A percentile compares a stretch with the other conserved stretches of the same genome.
These are phyloP conservation scores for Pseudocercospora musae DNA, from an alignment of 2,329 filamentous ascomycete genomes.

Conservation along the genomic window DNA sequence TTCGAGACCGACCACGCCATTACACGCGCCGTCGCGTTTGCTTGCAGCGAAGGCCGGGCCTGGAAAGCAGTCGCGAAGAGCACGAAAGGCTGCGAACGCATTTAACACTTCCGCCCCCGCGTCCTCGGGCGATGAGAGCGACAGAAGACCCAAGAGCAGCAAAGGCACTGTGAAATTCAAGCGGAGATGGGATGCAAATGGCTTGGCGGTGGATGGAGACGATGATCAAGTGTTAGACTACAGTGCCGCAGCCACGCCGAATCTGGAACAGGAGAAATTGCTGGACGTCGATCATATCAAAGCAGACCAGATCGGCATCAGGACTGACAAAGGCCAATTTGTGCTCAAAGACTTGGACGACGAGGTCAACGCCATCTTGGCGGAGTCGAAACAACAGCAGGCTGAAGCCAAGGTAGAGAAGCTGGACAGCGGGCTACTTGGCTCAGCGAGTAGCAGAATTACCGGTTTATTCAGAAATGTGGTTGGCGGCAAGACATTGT, in stretches of 20 bases:
- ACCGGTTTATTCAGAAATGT: slow-evolving; percentile 90
- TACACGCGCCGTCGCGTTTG: slow-evolving; percentile 55
- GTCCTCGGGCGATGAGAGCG: slow-evolving; percentile 81
- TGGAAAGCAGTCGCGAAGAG: slow-evolving; percentile 75
- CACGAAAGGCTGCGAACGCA: slow-evolving; percentile 63
- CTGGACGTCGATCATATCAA: slow-evolving; percentile 69
- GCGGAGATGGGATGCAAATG: slow-evolving; percentile 88
- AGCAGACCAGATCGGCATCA: slow-evolving; percentile 77
- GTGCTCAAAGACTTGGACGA: slow-evolving; percentile 90
- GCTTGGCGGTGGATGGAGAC: slow-evolving; percentile 77
- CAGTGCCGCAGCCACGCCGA: slow-evolving; percentile 60
- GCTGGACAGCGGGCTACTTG: slow-evolving; percentile 69
- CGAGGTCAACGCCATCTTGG: slow-evolving; percentile 85
- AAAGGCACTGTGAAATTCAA: slow-evolving; percentile 71
- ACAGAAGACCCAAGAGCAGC: slow-evolving; percentile 49
- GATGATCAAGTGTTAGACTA: slow-evolving; percentile 82
- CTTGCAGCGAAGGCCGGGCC: slow-evolving; percentile 72
- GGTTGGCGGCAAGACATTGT: slow-evolving; percentile 88
- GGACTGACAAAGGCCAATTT: slow-evolving; percentile 85
- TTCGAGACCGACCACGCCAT: slow-evolving; percentile 76
- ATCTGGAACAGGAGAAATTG: slow-evolving; percentile 50
- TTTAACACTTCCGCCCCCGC: slow-evolving; percentile 53
- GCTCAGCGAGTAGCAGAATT: slow-evolving; percentile 76
- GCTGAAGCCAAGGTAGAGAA: slow-evolving; percentile 49
- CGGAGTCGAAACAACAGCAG: slow-evolving; percentile 68